Evolutionary conservation across 805 yeast species (phyloP).

Genomic region (Saccharomycopsis sp.): DNA sequence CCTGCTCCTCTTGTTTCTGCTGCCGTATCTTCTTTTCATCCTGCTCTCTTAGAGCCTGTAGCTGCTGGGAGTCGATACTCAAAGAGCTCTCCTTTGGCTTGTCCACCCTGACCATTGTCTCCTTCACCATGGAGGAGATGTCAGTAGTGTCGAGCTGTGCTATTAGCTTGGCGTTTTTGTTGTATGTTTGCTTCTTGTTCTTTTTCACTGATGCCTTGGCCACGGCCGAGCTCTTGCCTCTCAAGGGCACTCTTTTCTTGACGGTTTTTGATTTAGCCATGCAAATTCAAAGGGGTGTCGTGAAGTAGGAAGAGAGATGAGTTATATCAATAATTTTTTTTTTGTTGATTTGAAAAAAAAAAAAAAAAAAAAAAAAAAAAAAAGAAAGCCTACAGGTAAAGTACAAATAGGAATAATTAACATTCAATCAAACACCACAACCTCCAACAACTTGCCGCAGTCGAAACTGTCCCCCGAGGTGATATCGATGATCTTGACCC

Average conservation of each 20-base stretch:
- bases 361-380: background rate
- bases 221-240: background rate
- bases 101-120: background rate
- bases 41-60: constrained; percentile 1
- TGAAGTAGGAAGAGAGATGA: background rate
- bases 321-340: background rate
- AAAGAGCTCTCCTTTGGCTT: background rate
- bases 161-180: constrained; percentile 6
- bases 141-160: background rate
- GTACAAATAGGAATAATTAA: no score
- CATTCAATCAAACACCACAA: constrained; percentile 38
- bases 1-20: background rate
- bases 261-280: background rate
- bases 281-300: no score
- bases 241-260: background rate
- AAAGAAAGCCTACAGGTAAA: no score
- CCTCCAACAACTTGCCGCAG: constrained; percentile 62
- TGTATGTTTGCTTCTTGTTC: background rate
- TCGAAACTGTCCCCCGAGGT: constrained; percentile 58
- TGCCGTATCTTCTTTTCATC: background rate
- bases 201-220: background rate
- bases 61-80: background rate
- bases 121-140: background rate
- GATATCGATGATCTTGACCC: constrained; percentile 56
- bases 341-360: background rate